These are phyloP conservation scores for Mortierella sp. DNA, from an alignment of 371 early-diverging fungal species.

Conservation along the genomic window DNA sequence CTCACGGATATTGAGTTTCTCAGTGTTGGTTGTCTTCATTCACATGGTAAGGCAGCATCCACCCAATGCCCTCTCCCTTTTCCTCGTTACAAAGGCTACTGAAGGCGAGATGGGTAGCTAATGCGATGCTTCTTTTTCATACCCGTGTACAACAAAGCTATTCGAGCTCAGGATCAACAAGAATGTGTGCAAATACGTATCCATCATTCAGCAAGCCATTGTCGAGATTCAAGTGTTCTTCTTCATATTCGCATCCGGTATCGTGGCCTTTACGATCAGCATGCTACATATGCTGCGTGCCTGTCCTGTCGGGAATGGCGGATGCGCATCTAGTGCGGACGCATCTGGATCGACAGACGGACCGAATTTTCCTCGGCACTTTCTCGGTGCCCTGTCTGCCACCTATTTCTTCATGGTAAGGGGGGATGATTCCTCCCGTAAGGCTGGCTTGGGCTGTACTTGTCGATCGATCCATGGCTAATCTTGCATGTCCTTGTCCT, in stretches of 20 bases:
- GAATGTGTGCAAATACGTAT: slow-evolving; percentile 36
- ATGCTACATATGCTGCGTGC: slow-evolving; percentile 22
- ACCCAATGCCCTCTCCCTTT: too few species aligned
- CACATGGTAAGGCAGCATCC: slow-evolving; percentile 13
- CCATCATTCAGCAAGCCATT: slow-evolving; percentile 23
- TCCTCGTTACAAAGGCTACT: too few species aligned
- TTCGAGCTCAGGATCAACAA: slow-evolving; percentile 32
- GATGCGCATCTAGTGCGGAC: neutral
- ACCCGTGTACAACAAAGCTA: slow-evolving; percentile 19
- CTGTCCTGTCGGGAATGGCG: slow-evolving; percentile 1
- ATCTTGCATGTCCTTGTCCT: neutral
- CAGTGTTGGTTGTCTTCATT: slow-evolving; percentile 14
- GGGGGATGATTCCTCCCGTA: too few species aligned
- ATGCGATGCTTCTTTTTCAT: neutral
- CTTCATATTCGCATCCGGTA: slow-evolving; percentile 29
- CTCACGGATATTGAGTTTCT: slow-evolving; percentile 10
- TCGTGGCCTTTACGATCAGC: slow-evolving; percentile 28
- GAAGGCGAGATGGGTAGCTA: too few species aligned
- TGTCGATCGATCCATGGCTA: neutral
- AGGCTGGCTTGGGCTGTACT: too few species aligned
- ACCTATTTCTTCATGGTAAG: slow-evolving; percentile 47
- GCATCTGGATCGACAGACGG: neutral
- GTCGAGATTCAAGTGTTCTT: slow-evolving; percentile 32
- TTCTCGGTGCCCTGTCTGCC: slow-evolving; percentile 23
- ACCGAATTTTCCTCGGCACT: slow-evolving; percentile 8